Conservation (phyloP, 805 yeast genomes). For the Starmera pachycereana region DNA sequence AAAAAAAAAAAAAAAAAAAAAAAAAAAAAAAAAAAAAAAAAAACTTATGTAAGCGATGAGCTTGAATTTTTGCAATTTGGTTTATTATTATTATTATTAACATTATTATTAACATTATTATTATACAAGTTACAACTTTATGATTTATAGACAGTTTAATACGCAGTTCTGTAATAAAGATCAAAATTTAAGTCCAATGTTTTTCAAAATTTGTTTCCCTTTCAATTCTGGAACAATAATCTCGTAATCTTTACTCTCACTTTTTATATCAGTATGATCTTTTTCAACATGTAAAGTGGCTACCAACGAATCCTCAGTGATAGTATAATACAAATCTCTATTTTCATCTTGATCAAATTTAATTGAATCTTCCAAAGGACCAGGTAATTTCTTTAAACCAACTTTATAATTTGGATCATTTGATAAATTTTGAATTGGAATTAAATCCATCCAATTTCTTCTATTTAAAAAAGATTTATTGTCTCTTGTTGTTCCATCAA, state of each 20-base stretch:
- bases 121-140: no score
- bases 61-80: no score
- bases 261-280: constrained; percentile 35
- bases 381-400: constrained; percentile 29
- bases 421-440: constrained; percentile 34
- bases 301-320: constrained; percentile 46
- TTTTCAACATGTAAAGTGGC: constrained; percentile 69
- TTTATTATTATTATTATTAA: no score
- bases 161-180: no score
- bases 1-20: no score
- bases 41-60: no score
- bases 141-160: no score
- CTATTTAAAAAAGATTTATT: constrained; percentile 50
- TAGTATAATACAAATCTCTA: constrained; percentile 39
- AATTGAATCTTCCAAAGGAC: constrained; percentile 21
- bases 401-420: constrained; percentile 16
- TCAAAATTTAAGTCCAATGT: constrained; percentile 11
- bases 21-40: no score
- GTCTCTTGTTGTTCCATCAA: constrained; percentile 36
- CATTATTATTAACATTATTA: no score
- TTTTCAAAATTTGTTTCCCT: constrained; percentile 7
- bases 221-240: constrained; percentile 55
- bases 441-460: constrained; percentile 65
- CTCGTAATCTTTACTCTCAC: constrained; percentile 56
- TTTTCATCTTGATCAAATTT: constrained; percentile 15